phyloP scores from a whole-genome alignment of 2,329 filamentous ascomycete genomes.

The Neonectria coccinea region DNA sequence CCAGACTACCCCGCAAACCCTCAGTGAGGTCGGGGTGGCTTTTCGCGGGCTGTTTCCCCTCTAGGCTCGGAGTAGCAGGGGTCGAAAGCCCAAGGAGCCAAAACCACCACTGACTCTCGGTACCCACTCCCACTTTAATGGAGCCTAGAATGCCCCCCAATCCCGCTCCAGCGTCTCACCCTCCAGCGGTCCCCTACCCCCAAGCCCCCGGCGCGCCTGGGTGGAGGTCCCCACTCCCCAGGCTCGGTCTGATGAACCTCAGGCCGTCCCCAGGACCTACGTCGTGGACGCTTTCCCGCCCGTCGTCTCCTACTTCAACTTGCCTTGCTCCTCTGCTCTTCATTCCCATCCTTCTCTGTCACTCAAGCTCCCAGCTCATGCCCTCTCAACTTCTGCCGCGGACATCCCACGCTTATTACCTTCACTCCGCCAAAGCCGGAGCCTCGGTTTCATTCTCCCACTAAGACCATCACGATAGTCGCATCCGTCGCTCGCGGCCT shows the following conservation, averaged over 20 bases:
- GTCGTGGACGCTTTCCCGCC: constrained; percentile 15
- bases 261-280: constrained; percentile 25
- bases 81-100: background rate
- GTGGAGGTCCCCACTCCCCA: constrained; percentile 27
- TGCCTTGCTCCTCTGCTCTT: background rate
- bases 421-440: constrained; percentile 5
- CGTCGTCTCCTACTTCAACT: constrained; percentile 18
- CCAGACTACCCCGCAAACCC: constrained; percentile 25
- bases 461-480: constrained; percentile 24
- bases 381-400: constrained; percentile 10
- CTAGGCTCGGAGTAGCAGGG: constrained; percentile 8
- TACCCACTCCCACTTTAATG: constrained; percentile 6
- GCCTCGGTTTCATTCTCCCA: constrained; percentile 12
- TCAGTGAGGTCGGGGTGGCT: constrained; percentile 3
- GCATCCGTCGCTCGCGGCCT: constrained; percentile 13
- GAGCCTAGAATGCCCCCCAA: constrained; percentile 13
- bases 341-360: constrained; percentile 27
- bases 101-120: constrained; percentile 12
- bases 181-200: constrained; percentile 10
- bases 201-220: constrained; percentile 15
- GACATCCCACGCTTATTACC: background rate
- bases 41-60: constrained; percentile 5
- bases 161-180: constrained; percentile 21
- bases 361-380: constrained; percentile 9
- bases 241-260: constrained; percentile 26